Evolutionary conservation across 2,329 filamentous ascomycete species (phyloP), one percentile per base, ranked within the genome.

Genomic region (Talaromyces atroroseus): DNA sequence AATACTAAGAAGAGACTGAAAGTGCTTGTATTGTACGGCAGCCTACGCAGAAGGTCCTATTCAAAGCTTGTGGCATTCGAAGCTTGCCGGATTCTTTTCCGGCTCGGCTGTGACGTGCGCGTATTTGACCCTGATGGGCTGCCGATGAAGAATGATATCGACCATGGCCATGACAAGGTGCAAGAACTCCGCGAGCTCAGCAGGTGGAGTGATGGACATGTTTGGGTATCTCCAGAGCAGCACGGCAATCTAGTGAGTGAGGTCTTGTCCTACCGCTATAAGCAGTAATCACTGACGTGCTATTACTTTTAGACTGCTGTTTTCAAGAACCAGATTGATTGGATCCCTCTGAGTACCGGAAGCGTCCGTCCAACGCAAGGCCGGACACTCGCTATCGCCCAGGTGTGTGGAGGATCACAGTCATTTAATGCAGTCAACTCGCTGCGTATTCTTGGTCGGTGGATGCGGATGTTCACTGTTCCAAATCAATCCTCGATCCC

Each of bases 251-350:
- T 87, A 42, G 80, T 82, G 55, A 62, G 74, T 62, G 11, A 46
- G 26, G 26, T 8, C 49, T n/a, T 18, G 8, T 18, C 14, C n/a
- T 18, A 5, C 10, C 2, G 20, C 5, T 42, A 38, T 12, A 24
- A 49, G 23, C 8, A 54, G 18, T 48, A 40, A 36, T 38, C 59
- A 57, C 51, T 61, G 24, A 59, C 23, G 5, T 29, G n/a, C 2
- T 58, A n/a, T 48, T 3, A 38, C n/a, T 44, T 20, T 1, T 26
- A 81, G 76, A 86, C 84, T 0, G 82, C 78, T 3, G 80, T 87
- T 0, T 87, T 87, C 75, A 87, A 87, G 61, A 85, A 85, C 61
- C 84, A 87, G 61, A 87, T 87, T 49, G 85, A 88, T 67, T 87
- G 85, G 85, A 84, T 87, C 40, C 84, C 84, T 0, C 72, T 88